A percentile compares a stretch with the other conserved stretches of the same genome.
Conservation (phyloP, 805 yeast species). For the Teunomyces tritomae region DNA sequence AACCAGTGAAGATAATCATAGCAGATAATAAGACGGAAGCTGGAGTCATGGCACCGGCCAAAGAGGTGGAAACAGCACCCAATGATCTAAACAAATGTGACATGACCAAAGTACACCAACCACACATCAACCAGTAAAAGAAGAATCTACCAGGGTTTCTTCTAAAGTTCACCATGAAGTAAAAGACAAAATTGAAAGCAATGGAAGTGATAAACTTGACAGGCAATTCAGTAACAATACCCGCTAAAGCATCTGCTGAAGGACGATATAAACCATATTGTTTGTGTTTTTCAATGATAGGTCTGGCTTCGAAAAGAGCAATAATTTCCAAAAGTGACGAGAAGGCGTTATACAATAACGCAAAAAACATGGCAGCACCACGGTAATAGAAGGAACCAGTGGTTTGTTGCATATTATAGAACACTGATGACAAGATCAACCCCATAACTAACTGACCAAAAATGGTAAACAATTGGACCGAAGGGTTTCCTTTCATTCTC, state of each 20-base stretch:
- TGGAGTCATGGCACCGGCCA: conserved; percentile 45
- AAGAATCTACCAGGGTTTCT: conserved; percentile 54
- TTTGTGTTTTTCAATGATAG: conserved; percentile 58
- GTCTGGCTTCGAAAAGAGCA: conserved; percentile 52
- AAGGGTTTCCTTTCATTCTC: conserved; percentile 50
- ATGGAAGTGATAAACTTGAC: conserved; percentile 44
- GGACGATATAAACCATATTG: conserved; percentile 58
- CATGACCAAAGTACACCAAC: conserved; percentile 48
- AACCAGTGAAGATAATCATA: conserved; percentile 55
- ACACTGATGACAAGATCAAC: conserved; percentile 54
- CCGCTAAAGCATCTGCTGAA: conserved; percentile 62
- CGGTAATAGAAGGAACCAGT: conserved; percentile 53
- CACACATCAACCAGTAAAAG: conserved; percentile 46
- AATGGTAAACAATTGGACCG: conserved; percentile 42
- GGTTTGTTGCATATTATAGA: conserved; percentile 45
- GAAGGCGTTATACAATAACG: conserved; percentile 60
- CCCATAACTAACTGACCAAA: conserved; percentile 52
- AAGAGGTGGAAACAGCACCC: conserved; percentile 41
- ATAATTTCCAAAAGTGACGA: conserved; percentile 58
- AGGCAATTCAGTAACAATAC: conserved; percentile 57
- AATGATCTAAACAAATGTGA: conserved; percentile 45
- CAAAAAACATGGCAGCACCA: conserved; percentile 67
- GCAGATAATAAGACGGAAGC: conserved; percentile 47
- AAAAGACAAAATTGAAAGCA: conserved; percentile 48
- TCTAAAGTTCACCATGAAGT: conserved; percentile 53